phyloP scores from a whole-genome alignment of 352 stramenopile species.

The Phytophthora hybrid region DNA sequence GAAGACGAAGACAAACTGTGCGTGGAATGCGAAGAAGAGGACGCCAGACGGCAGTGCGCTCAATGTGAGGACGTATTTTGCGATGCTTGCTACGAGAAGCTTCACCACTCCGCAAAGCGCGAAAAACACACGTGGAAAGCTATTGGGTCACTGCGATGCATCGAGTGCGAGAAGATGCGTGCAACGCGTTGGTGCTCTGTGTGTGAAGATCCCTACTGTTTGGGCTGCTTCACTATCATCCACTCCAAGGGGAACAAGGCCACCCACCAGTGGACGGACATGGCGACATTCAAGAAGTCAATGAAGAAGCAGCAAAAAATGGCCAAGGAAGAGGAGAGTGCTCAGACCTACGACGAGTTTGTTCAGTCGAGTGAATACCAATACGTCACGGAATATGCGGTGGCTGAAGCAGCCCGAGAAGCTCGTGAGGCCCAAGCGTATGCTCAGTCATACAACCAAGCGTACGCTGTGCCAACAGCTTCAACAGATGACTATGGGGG shows the following conservation, averaged over 20 bases:
- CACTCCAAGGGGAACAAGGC: constrained; percentile 85
- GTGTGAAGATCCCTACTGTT: constrained; percentile 83
- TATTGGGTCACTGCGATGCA: constrained; percentile 77
- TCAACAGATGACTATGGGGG: constrained; percentile 33
- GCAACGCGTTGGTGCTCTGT: constrained; percentile 79
- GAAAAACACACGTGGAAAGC: constrained; percentile 82
- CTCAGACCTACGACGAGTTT: constrained; percentile 83
- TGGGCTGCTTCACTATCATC: constrained; percentile 86
- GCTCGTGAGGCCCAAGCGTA: constrained; percentile 31
- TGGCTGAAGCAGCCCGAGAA: constrained; percentile 34
- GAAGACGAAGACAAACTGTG: constrained; percentile 75
- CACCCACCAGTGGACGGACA: constrained; percentile 74
- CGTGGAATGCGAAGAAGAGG: constrained; percentile 83
- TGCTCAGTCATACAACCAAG: constrained; percentile 18
- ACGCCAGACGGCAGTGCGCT: constrained; percentile 67
- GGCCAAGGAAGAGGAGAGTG: constrained; percentile 55
- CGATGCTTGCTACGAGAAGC: constrained; percentile 75
- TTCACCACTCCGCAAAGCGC: constrained; percentile 78
- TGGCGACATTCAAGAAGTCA: constrained; percentile 65
- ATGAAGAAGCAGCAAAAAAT: constrained; percentile 45
- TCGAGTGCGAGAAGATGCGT: constrained; percentile 89
- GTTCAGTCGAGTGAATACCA: constrained; percentile 80
- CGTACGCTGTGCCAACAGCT: constrained; percentile 9
- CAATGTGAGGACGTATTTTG: constrained; percentile 87
- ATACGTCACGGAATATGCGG: constrained; percentile 67